These are phyloP conservation scores for Peribolospora baueri DNA, from an alignment of 768 basidiomycete species.

Conservation along the genomic window DNA sequence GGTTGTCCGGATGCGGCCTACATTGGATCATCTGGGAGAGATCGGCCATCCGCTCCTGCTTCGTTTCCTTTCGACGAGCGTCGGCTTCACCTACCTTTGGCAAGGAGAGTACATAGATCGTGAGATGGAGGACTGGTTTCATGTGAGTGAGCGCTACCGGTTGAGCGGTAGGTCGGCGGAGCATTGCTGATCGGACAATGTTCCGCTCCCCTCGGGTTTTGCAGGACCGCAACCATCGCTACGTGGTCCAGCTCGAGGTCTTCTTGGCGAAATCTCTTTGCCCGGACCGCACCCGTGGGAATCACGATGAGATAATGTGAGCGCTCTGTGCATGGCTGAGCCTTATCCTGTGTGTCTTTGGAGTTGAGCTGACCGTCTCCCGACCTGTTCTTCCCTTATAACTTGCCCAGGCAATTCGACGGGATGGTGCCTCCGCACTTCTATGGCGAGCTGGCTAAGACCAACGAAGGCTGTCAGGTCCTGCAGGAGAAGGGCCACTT, in stretches of 20 bases:
- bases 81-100: conserved; percentile 77
- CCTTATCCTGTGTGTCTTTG: conserved; percentile 6
- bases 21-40: conserved; percentile 81
- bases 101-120: conserved; percentile 78
- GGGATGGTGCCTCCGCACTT: conserved; percentile 82
- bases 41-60: conserved; percentile 68
- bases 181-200: background rate
- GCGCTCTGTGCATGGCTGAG: background rate
- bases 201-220: background rate
- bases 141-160: conserved; percentile 29
- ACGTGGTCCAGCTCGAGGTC: conserved; percentile 81
- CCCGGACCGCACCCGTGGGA: conserved; percentile 27
- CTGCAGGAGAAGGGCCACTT: conserved; percentile 79
- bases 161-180: background rate
- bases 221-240: conserved; percentile 77
- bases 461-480: conserved; percentile 75
- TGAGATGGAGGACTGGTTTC: conserved; percentile 91
- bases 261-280: conserved; percentile 61
- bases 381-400: background rate
- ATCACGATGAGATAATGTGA: conserved; percentile 43
- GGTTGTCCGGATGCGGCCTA: conserved; percentile 84
- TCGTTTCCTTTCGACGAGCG: conserved; percentile 78
- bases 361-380: conserved; percentile 9
- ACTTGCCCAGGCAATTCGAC: conserved; percentile 35
- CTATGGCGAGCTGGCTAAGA: conserved; percentile 94